These are phyloP conservation scores for Boletus reticulatus DNA, from an alignment of 768 basidiomycete genomes.

Conservation along the genomic window DNA sequence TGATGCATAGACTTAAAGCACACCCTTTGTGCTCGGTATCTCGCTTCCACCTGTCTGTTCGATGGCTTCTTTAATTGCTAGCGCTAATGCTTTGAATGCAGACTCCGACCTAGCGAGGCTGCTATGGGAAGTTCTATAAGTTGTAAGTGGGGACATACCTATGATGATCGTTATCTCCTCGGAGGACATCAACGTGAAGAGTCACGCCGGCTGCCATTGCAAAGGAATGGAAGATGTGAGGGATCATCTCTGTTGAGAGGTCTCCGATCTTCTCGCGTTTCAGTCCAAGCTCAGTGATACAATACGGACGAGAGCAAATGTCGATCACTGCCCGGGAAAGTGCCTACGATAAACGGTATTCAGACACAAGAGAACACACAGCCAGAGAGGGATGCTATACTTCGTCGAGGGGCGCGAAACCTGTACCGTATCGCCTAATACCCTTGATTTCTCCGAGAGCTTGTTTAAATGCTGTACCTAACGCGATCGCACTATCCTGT, in stretches of 20 bases:
- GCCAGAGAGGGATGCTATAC: slow-evolving; percentile 39
- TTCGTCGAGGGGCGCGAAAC: slow-evolving; percentile 96
- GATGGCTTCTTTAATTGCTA: slow-evolving; percentile 95
- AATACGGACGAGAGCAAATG: slow-evolving; percentile 96
- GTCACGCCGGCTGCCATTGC: slow-evolving; percentile 95
- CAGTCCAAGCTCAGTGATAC: slow-evolving; percentile 86
- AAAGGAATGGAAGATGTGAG: slow-evolving; percentile 96
- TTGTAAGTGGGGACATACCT: slow-evolving; percentile 50
- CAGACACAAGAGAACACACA: background rate
- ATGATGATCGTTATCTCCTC: slow-evolving; percentile 98
- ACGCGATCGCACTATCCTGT: slow-evolving; percentile 89
- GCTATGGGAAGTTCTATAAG: background rate
- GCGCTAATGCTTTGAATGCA: slow-evolving; percentile 95
- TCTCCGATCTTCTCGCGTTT: slow-evolving; percentile 93
- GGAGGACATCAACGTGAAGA: slow-evolving; percentile 89
- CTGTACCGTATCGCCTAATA: slow-evolving; percentile 93
- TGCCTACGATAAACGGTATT: slow-evolving; percentile 52
- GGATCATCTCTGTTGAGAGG: slow-evolving; percentile 96
- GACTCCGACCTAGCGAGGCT: slow-evolving; percentile 76
- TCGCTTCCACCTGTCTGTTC: slow-evolving; percentile 86
- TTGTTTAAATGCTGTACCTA: slow-evolving; percentile 89
- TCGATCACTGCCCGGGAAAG: slow-evolving; percentile 96
- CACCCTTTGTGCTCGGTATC: slow-evolving; percentile 96
- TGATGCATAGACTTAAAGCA: slow-evolving; percentile 47
- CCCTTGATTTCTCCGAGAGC: slow-evolving; percentile 94